phyloP scores from a whole-genome alignment of 768 basidiomycete species.

The Russula vinacea region DNA sequence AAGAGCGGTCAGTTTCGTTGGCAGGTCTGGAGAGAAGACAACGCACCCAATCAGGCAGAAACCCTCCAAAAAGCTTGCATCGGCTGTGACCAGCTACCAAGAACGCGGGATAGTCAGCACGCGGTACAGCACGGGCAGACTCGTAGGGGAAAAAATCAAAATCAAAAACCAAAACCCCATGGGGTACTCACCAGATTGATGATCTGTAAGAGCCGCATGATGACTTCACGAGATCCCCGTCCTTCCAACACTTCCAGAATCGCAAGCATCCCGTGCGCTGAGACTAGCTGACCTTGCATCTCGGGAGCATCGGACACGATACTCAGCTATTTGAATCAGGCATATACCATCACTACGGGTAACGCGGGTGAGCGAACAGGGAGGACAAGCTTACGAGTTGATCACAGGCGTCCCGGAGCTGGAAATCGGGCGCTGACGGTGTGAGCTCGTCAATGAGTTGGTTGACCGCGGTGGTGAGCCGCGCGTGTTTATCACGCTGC shows the following conservation, averaged over 20 bases:
- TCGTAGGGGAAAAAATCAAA: not conserved
- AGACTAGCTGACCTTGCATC: slow-evolving; percentile 84
- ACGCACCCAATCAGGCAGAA: slow-evolving; percentile 86
- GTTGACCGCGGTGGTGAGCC: slow-evolving; percentile 75
- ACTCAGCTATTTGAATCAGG: slow-evolving; percentile 48
- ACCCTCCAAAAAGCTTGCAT: slow-evolving; percentile 86
- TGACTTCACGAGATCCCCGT: slow-evolving; percentile 79
- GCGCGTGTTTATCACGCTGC: slow-evolving; percentile 89
- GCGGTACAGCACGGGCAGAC: not conserved
- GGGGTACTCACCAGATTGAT: slow-evolving; percentile 69
- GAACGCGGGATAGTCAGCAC: not conserved
- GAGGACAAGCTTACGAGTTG: slow-evolving; percentile 59
- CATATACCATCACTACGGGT: not conserved
- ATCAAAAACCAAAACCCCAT: not conserved
- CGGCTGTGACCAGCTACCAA: slow-evolving; percentile 49
- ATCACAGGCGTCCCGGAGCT: slow-evolving; percentile 80
- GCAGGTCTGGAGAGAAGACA: not conserved
- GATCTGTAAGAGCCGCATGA: slow-evolving; percentile 80
- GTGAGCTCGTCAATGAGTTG: slow-evolving; percentile 84
- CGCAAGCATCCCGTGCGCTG: slow-evolving; percentile 91
- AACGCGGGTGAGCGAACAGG: not conserved
- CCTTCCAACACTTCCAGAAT: slow-evolving; percentile 91
- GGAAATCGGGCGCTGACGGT: slow-evolving; percentile 76
- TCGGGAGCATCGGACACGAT: slow-evolving; percentile 80
- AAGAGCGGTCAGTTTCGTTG: slow-evolving; percentile 5